Percentiles rank a stretch among this genome's conserved stretches.
Evolutionary conservation across 306 rosid genomes (phyloP).

Genomic region (Herpetospermum pedunculosum): DNA sequence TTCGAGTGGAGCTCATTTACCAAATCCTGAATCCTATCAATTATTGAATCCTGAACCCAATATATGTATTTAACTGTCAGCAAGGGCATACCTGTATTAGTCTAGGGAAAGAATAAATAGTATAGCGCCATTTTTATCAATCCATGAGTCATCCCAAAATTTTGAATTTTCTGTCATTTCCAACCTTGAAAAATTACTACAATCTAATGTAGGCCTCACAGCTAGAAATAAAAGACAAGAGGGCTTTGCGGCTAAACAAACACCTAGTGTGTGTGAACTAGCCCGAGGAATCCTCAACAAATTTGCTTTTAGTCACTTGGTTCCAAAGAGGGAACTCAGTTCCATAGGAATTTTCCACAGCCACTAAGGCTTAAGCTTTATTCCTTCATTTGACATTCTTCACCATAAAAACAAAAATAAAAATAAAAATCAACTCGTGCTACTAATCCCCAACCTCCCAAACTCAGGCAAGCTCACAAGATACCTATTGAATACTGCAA

Average conservation of each 20-base stretch:
- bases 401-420: no score
- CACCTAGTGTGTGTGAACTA: background rate
- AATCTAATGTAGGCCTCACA: background rate
- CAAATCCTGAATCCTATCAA: no score
- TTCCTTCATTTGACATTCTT: background rate
- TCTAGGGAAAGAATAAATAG: no score
- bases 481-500: background rate
- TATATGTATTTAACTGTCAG: no score
- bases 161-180: no score
- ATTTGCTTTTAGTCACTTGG: background rate
- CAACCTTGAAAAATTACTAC: no score
- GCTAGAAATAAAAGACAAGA: background rate
- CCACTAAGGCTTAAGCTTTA: background rate
- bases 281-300: background rate
- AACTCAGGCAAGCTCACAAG: background rate
- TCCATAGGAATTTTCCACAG: background rate
- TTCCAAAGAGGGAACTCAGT: background rate
- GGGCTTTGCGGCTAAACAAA: background rate
- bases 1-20: no score
- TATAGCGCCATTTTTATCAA: no score
- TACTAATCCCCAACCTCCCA: background rate
- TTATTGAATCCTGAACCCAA: no score
- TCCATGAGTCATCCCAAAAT: no score
- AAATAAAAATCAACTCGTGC: background rate
- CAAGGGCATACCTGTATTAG: no score